These are phyloP conservation scores for Exophiala sideris DNA, from an alignment of 2,329 filamentous ascomycete species.

Conservation along the genomic window DNA sequence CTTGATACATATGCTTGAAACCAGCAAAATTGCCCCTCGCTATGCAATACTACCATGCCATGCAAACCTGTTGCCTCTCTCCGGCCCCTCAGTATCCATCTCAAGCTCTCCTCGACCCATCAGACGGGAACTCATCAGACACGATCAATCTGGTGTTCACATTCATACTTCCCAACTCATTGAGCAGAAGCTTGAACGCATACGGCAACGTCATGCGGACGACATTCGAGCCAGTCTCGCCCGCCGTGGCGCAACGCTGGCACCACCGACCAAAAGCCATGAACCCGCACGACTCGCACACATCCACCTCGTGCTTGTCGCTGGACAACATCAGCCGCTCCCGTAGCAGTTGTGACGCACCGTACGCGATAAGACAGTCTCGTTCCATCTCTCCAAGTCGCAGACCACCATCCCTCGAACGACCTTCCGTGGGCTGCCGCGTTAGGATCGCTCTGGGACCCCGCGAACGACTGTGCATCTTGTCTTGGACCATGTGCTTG, in stretches of 20 bases:
- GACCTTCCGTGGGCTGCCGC: slow-evolving; percentile 91
- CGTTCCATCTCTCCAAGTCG: slow-evolving; percentile 98
- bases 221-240: slow-evolving; percentile 73
- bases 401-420: slow-evolving; percentile 85
- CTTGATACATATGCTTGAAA: neutral
- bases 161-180: slow-evolving; percentile 98
- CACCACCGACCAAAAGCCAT: slow-evolving; percentile 97
- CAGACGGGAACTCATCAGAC: slow-evolving; percentile 81
- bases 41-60: slow-evolving; percentile 1
- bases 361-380: slow-evolving; percentile 96
- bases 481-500: slow-evolving; percentile 99
- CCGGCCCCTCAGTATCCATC: neutral
- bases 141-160: slow-evolving; percentile 88
- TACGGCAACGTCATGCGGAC: slow-evolving; percentile 96
- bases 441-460: slow-evolving; percentile 90
- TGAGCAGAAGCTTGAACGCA: slow-evolving; percentile 90
- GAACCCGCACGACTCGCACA: slow-evolving; percentile 89
- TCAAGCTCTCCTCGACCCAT: slow-evolving; percentile 20
- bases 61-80: neutral
- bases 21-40: neutral
- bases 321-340: slow-evolving; percentile 94
- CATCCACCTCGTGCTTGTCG: slow-evolving; percentile 85
- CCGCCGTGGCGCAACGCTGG: slow-evolving; percentile 63
- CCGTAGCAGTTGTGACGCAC: slow-evolving; percentile 83
- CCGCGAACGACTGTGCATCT: slow-evolving; percentile 94